Evolutionary conservation across 2,329 filamentous ascomycete species (phyloP).

Genomic region (Rutstroemia sp.): DNA sequence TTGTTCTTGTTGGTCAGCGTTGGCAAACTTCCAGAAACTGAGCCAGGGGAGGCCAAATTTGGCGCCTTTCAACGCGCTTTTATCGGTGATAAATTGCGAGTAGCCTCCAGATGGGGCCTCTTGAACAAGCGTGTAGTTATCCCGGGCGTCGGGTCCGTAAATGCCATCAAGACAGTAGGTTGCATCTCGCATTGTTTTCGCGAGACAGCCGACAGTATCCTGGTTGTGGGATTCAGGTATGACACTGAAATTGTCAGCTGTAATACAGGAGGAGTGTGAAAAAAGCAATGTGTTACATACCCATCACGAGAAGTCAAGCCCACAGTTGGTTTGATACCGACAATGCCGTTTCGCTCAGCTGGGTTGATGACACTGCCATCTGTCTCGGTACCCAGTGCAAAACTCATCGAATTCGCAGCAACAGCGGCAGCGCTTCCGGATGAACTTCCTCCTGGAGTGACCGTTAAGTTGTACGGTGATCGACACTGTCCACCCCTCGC

Average conservation of each 20-base stretch:
- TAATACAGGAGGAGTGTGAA: neutral
- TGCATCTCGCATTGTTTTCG: constrained; percentile 61
- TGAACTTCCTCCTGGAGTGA: constrained; percentile 61
- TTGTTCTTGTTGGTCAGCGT: constrained; percentile 44
- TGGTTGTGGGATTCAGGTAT: constrained; percentile 62
- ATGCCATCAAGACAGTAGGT: constrained; percentile 60
- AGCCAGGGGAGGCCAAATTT: constrained; percentile 66
- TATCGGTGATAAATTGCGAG: constrained; percentile 32
- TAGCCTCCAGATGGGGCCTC: constrained; percentile 49
- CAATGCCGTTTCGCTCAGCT: constrained; percentile 59
- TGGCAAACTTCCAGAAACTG: constrained; percentile 59
- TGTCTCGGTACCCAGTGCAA: constrained; percentile 67
- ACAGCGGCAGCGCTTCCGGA: constrained; percentile 61
- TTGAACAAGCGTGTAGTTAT: constrained; percentile 60
- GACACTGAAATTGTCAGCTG: constrained; percentile 33
- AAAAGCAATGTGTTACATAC: constrained; percentile 12
- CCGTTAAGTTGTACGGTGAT: constrained; percentile 60
- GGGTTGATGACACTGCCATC: constrained; percentile 68
- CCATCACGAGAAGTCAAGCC: constrained; percentile 59
- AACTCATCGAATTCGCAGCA: constrained; percentile 52
- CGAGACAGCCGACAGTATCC: constrained; percentile 63
- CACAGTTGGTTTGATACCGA: constrained; percentile 71
- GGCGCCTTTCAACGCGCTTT: constrained; percentile 47
- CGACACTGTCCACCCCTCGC: constrained; percentile 55
- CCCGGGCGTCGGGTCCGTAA: constrained; percentile 52